phyloP scores from a whole-genome alignment of 2,329 filamentous ascomycete species.

The Pseudogymnoascus sp. region DNA sequence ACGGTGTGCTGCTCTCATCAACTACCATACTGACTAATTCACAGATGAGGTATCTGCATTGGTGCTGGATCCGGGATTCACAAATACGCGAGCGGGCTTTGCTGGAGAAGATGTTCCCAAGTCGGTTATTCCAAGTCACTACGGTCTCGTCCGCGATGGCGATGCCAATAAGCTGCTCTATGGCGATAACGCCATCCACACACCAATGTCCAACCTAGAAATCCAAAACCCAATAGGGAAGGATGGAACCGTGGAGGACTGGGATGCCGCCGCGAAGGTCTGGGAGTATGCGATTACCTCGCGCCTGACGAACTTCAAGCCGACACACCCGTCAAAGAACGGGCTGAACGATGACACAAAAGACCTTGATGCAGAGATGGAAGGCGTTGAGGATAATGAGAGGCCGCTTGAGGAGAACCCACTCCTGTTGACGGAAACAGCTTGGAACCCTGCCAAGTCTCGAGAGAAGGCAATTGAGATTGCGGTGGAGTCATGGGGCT shows the following conservation, averaged over 20 bases:
- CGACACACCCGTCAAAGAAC: constrained; percentile 63
- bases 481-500: constrained; percentile 94
- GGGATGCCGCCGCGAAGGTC: constrained; percentile 80
- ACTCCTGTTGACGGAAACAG: constrained; percentile 84
- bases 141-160: constrained; percentile 51
- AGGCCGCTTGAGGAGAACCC: constrained; percentile 84
- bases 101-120: constrained; percentile 97
- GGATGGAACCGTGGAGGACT: constrained; percentile 89
- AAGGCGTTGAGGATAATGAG: constrained; percentile 50
- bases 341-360: constrained; percentile 63
- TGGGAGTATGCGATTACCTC: constrained; percentile 93
- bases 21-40: constrained; percentile 9
- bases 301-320: constrained; percentile 69
- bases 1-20: constrained; percentile 13
- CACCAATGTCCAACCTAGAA: constrained; percentile 66
- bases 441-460: constrained; percentile 82
- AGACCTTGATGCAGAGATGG: constrained; percentile 52
- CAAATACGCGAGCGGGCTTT: constrained; percentile 85
- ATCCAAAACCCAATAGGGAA: constrained; percentile 86
- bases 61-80: constrained; percentile 91
- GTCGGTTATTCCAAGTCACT: constrained; percentile 83
- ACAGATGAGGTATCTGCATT: constrained; percentile 95
- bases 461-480: constrained; percentile 93
- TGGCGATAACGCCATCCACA: constrained; percentile 82
- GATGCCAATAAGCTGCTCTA: constrained; percentile 55